Base-by-base conservation (phyloP, 805 yeast genomes). In the Ogataea allantospora region DNA sequence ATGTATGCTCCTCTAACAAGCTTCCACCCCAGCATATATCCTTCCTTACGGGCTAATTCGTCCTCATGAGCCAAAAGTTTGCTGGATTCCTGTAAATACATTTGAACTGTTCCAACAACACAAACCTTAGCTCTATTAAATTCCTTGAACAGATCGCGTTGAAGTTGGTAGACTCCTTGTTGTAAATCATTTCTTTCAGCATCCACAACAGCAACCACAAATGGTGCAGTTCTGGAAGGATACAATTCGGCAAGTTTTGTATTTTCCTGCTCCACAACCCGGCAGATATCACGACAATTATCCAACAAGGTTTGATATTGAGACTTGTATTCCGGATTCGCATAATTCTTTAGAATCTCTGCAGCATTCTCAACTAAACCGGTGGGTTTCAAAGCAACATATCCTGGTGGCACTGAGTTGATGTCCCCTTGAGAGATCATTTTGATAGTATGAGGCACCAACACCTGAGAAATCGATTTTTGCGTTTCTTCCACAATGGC, bases 1-100 rank as follows among this genome's bases (percentile, higher is more conserved):
- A 89, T 78, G 67, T 89, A 89, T 11, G 98, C 98, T 48, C 98
- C 98, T 63, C 98, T 78, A 12, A 89, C 98, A 38, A 89, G 73
- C 63, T 89, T 89, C 69, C 88, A 68, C 14, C 96, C 96, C 40
- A 88, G 65, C 56, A 83, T 75, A 63, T 89, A 89, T 13, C 65
- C 62, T 36, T 75, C 71, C 38, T 71, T 59, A 41, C 64, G 50
- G 12, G 97, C 96, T 39, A 79, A 67, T 48, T 70, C 62, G 47
- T 77, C 75, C 58, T 89, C 97, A 26, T 65, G 47, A 21, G 73
- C 61, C 46, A 91, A 66, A 49, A 84, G 71, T 14, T 70, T 70
- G 2, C 79, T 59, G 0, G 95, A 79, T 46, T 83, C 86, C 33
- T 80, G 77, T 54, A 91, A 71, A 62, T 89, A 89, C 87, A 91